A percentile compares a stretch with the other conserved stretches of the same genome.
These are phyloP conservation scores for Jasminum sambac DNA, from an alignment of 257 asterid species.

Conservation along the genomic window DNA sequence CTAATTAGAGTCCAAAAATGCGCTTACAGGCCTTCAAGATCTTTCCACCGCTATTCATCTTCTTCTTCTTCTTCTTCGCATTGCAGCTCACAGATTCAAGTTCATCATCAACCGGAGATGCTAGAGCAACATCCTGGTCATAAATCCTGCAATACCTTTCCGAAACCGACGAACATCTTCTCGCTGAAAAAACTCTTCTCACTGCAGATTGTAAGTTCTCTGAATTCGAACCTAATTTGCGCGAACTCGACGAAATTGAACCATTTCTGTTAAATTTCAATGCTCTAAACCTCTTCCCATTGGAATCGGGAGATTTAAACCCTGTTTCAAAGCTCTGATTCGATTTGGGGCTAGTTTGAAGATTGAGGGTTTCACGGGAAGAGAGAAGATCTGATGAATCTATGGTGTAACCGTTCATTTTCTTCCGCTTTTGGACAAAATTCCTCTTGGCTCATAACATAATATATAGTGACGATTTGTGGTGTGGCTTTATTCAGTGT, in stretches of 20 bases:
- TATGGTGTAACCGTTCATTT: constrained; percentile 33
- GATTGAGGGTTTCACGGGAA: constrained; percentile 15
- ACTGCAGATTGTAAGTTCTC: constrained; percentile 26
- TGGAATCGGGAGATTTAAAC: constrained; percentile 10
- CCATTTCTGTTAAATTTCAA: constrained; percentile 30
- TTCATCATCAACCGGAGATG: constrained; percentile 27
- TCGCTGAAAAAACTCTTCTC: constrained; percentile 37
- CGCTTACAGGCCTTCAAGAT: constrained; percentile 52
- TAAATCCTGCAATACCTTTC: constrained; percentile 55
- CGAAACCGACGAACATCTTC: constrained; percentile 49
- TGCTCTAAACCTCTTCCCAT: constrained; percentile 16
- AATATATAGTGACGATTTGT: background rate
- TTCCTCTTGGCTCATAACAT: constrained; percentile 17
- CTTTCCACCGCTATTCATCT: constrained; percentile 32
- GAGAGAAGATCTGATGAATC: constrained; percentile 34
- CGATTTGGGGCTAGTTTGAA: constrained; percentile 10
- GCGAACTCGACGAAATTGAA: constrained; percentile 29
- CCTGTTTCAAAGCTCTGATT: constrained; percentile 1
- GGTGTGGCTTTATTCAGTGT: background rate
- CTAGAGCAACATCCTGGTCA: constrained; percentile 37
- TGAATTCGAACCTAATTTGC: constrained; percentile 10
- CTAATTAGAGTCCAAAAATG: constrained; percentile 34
- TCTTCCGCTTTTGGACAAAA: background rate
- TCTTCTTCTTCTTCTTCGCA: constrained; percentile 30
- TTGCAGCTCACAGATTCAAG: constrained; percentile 6